Evolutionary conservation across 75 land plant species (phyloP), one percentile per base, ranked within the genome.

Genomic region (Pinus tabuliformis): DNA sequence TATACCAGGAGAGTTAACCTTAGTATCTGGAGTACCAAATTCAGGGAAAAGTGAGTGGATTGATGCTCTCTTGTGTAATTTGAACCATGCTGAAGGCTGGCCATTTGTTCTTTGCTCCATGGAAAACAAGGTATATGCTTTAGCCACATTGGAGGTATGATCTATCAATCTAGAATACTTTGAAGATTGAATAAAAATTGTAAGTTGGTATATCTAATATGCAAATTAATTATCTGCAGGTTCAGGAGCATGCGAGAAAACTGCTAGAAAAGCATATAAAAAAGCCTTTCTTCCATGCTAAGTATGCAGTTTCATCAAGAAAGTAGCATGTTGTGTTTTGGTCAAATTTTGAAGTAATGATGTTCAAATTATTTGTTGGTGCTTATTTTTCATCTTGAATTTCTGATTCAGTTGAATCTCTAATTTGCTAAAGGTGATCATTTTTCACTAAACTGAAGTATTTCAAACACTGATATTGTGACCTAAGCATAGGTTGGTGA

Each of bases 41-140:
- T 97, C 99, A 12, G 99, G 99, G 12, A 97, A 97, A 83, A 97
- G 99, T 85, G 99, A 97, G 86, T 97, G 99, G 99, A 95, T 97
- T 87, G 99, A 97, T 83, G 99, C 99, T 30, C 91, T 97, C 9
- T 57, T 95, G 76, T 88, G 91, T 79, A 97, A 97, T 77, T 77
- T 97, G 49, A 96, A 86, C 64, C 65, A 75, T 39, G 75, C 33
- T 52, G 81, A 74, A 73, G 91, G 90, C 1, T 97, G 99, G 99
- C 89, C 74, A 62, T 97, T 97, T 88, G 95, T 83, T 6, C 92
- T 97, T n/a, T 97, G 99, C 75, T 97, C 99, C 8, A 97, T 97
- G 99, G 99, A 97, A 77, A 97, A 97, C 68, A 89, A 91, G 93
- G 99, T 88, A 74, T 73, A 70, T 42, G 66, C 5, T 58, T 24